phyloP scores from a whole-genome alignment of 768 basidiomycete species.

The Suillus luteus region DNA sequence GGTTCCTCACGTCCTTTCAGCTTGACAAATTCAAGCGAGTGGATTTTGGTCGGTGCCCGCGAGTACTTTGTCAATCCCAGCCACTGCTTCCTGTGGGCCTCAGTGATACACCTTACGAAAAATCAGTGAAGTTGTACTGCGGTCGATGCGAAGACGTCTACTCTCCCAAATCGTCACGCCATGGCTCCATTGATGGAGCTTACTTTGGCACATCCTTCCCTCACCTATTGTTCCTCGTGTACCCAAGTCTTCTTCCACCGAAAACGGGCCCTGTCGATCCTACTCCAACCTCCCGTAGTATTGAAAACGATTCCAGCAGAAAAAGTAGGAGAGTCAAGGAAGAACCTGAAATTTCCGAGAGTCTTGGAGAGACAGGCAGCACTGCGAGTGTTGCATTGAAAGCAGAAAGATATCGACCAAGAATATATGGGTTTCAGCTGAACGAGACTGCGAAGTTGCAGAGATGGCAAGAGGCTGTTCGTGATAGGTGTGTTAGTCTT shows the following conservation, averaged over 20 bases:
- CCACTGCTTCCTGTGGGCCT: slow-evolving; percentile 96
- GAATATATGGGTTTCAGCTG: slow-evolving; percentile 96
- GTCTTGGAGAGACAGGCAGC: slow-evolving; percentile 66
- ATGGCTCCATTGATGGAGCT: slow-evolving; percentile 97
- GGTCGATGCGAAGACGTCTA: slow-evolving; percentile 99
- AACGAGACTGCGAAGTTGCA: slow-evolving; percentile 92
- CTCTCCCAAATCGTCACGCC: slow-evolving; percentile 94
- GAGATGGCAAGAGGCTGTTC: slow-evolving; percentile 92
- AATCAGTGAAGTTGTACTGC: slow-evolving; percentile 98
- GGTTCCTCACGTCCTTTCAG: slow-evolving; percentile 37
- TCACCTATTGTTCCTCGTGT: slow-evolving; percentile 95
- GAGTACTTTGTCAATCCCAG: slow-evolving; percentile 93
- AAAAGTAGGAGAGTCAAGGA: slow-evolving; percentile 56
- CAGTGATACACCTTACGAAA: slow-evolving; percentile 96
- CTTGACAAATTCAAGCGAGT: slow-evolving; percentile 98
- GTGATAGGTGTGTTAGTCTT: slow-evolving; percentile 63
- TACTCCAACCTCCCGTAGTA: slow-evolving; percentile 26
- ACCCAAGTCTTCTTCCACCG: slow-evolving; percentile 87
- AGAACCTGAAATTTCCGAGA: slow-evolving; percentile 49
- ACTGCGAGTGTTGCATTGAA: slow-evolving; percentile 85
- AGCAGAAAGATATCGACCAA: slow-evolving; percentile 89
- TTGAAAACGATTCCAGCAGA: slow-evolving; percentile 34
- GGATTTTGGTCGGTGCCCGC: slow-evolving; percentile 97
- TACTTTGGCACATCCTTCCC: slow-evolving; percentile 99
- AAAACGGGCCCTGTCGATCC: slow-evolving; percentile 61